Conservation (phyloP, 2,329 filamentous ascomycete species). For the Aureobasidium musti region DNA sequence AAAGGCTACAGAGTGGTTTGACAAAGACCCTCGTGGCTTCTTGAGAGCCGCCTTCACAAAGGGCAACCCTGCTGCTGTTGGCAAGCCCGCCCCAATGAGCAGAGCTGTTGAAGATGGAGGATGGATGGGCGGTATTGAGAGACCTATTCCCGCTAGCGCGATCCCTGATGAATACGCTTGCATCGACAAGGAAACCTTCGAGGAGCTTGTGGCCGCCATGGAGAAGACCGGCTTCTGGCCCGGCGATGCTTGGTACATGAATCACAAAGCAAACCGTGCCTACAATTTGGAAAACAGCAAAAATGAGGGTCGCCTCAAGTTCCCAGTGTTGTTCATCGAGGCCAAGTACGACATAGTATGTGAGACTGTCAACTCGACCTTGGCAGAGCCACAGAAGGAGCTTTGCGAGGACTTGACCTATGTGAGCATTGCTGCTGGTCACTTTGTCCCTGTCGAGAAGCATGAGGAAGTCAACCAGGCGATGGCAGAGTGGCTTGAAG, state of each 20-base stretch:
- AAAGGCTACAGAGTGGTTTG: constrained; percentile 30
- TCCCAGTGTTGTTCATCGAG: constrained; percentile 46
- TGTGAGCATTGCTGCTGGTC: constrained; percentile 47
- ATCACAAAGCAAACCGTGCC: constrained; percentile 40
- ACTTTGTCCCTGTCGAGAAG: constrained; percentile 38
- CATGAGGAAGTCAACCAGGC: constrained; percentile 35
- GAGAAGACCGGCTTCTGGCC: constrained; percentile 47
- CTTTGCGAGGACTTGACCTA: constrained; percentile 46
- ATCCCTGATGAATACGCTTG: constrained; percentile 39
- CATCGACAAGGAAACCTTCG: constrained; percentile 39
- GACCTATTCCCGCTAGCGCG: constrained; percentile 36
- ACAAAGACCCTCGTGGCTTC: constrained; percentile 35
- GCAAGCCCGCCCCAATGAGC: constrained; percentile 37
- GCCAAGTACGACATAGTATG: constrained; percentile 46
- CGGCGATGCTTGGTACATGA: constrained; percentile 48
- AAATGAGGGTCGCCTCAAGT: constrained; percentile 41
- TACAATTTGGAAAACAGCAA: constrained; percentile 41
- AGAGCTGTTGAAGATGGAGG: constrained; percentile 37
- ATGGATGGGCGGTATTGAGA: constrained; percentile 39
- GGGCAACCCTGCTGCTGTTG: constrained; percentile 35
- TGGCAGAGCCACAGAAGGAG: constrained; percentile 43
- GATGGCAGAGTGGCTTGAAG: constrained; percentile 35
- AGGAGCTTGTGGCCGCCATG: constrained; percentile 42
- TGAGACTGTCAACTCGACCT: constrained; percentile 40
- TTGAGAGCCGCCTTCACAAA: constrained; percentile 37